A percentile compares a stretch with the other conserved stretches of the same genome.
Conservation (phyloP, 768 basidiomycete genomes). For the Lentinula detonsa region DNA sequence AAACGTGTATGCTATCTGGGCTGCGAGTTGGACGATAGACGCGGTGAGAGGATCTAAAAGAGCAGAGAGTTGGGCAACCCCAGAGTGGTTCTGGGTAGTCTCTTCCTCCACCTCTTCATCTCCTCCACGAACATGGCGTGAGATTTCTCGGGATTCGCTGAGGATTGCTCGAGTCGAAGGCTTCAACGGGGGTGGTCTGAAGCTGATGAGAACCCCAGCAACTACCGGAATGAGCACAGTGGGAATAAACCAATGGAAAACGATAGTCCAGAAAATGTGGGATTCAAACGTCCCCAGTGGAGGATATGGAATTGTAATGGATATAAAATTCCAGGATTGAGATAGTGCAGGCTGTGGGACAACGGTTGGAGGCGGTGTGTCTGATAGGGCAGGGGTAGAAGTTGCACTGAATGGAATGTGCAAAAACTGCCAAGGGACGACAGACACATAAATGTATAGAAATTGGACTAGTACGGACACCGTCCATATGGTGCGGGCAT, state of each 20-base stretch:
- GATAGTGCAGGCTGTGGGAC: constrained; percentile 10
- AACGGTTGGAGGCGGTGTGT: neutral
- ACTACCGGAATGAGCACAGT: constrained; percentile 53
- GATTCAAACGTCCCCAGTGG: constrained; percentile 39
- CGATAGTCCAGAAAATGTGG: constrained; percentile 42
- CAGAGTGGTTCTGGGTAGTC: constrained; percentile 11
- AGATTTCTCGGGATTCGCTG: neutral
- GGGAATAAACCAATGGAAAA: constrained; percentile 61
- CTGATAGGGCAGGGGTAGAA: neutral
- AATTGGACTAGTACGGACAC: constrained; percentile 50
- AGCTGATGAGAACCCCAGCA: constrained; percentile 56
- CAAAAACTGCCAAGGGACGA: constrained; percentile 53
- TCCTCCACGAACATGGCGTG: constrained; percentile 10
- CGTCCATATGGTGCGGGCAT: constrained; percentile 55
- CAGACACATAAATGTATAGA: constrained; percentile 40
- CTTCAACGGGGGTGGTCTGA: constrained; percentile 34
- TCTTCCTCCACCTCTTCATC: constrained; percentile 7
- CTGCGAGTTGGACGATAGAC: constrained; percentile 58
- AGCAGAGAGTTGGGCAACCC: neutral
- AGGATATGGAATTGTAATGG: constrained; percentile 38
- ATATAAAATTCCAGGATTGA: neutral
- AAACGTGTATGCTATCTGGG: constrained; percentile 54
- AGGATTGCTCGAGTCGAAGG: neutral
- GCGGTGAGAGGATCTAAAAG: constrained; percentile 58
- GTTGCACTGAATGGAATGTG: constrained; percentile 19